Evolutionary conservation across 202 grass and related monocot species (phyloP), one percentile per base, ranked within the genome.

Genomic region (Setaria italica): DNA sequence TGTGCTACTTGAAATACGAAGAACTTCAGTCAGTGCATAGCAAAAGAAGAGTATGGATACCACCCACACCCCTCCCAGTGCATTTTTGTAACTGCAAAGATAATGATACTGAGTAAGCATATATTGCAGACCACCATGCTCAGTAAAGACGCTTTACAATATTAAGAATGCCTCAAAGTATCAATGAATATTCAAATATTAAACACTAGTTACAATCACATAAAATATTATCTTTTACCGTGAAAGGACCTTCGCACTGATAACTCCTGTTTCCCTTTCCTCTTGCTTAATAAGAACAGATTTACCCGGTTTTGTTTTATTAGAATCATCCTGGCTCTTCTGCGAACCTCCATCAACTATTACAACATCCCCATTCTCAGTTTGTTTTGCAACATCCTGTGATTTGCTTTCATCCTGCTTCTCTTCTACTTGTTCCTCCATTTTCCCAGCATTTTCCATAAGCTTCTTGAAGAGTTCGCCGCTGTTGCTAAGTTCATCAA

Each of bases 381-480:
- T 76, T 51, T 84, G 46, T 62, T 99, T 92, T 80, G 35, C 65
- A 73, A 64, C 68, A 37, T 89, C 87, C 64, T 53, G 55, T 65
- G 54, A 45, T 82, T 84, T 91, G 35, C 41, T 92, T 85, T 92
- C 92, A 69, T 78, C 94, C 14, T 80, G 51, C 80, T 93, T 93
- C 64, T 96, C 97, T 81, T 99, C 93, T n/a, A 76, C 80, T 63
- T 99, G 90, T 85, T 99, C 97, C 72, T 99, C 97, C 97, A 99
- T 94, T 90, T 99, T 99, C 69, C 97, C 97, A 89, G 97, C 97
- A 87, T 99, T 99, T 94, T 99, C 97, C 97, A 99, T 99, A 43
- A 99, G 88, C 33, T 92, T 99, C 79, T 96, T 93, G 79, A 99
- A 99, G 41, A 94, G 89, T 32, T 92, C 87, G 21, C 97, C 97